Base-by-base conservation (phyloP, 2,329 filamentous ascomycete genomes). In the Colletotrichum tropicale region DNA sequence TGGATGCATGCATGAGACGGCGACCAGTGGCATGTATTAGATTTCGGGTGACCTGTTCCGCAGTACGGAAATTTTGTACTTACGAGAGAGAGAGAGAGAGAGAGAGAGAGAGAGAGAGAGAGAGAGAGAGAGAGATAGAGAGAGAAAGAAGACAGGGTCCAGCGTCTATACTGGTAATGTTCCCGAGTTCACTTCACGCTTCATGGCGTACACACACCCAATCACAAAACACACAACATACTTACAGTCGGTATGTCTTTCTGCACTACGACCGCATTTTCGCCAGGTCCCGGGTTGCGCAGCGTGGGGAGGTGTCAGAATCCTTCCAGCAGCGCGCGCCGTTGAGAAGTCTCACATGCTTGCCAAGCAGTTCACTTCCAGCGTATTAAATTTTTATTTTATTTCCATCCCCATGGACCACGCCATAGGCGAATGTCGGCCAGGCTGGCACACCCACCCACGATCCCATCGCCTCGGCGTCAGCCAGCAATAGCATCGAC, bases 271-370 rank as follows among this genome's bases (percentile, higher is more conserved):
- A 64, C 48, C 26, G 32, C 21, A 21, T 61, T 24, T 48, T 69
- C 55, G n/a, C 34, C 58, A 28, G 48, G 21, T 58, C 30, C 66
- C 26, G 32, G 34, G 32, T 28, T 36, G 36, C 12, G 21, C 18
- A 26, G 30, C 66, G 28, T 24, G 65, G 30, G 55, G 30, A 55
- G 66, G 56, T 21, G 52, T 28, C 18, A 10, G 18, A 16, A 62
- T 64, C 30, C 18, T 56, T 21, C 36, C 60, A 18, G 30, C 36
- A 52, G 38, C 30, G 56, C 16, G 43, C 48, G 58, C 58, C 67
- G 34, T 71, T 71, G 67, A 30, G 26, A 34, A 60, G 56, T 65
- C 71, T 74, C 66, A 74, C 71, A 65, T 74, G 66, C 66, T 66
- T 70, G 66, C 71, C 66, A 64, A 58, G 60, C 26, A 26, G 30